These are phyloP conservation scores for Oryza nivara DNA, from an alignment of 176 grass and related monocot genomes.

Conservation along the genomic window DNA sequence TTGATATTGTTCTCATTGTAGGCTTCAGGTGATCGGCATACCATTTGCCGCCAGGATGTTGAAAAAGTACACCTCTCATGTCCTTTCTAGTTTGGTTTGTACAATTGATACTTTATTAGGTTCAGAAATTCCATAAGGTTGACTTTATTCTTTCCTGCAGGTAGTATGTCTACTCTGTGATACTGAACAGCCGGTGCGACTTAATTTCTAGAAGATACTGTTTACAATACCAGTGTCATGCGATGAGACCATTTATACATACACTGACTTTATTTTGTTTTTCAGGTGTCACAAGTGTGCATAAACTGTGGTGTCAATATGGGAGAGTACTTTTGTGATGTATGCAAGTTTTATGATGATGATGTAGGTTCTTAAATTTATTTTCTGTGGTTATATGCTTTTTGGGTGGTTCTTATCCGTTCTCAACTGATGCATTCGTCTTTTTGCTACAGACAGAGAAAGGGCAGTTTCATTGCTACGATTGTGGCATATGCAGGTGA, in stretches of 20 bases:
- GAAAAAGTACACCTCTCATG: constrained; percentile 58
- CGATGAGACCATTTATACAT: constrained; percentile 3
- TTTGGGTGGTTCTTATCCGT: constrained; percentile 17
- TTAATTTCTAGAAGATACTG: constrained; percentile 13
- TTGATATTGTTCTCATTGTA: constrained; percentile 35
- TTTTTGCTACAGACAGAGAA: constrained; percentile 65
- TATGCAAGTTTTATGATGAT: constrained; percentile 99
- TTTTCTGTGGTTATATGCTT: constrained; percentile 17
- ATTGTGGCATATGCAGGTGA: constrained; percentile 98
- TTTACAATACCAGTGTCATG: not conserved
- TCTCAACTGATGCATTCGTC: constrained; percentile 35
- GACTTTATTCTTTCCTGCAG: constrained; percentile 56
- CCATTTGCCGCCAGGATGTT: constrained; percentile 84
- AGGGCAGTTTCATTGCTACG: constrained; percentile 85
- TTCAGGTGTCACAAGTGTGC: constrained; percentile 83
- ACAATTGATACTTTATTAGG: constrained; percentile 27
- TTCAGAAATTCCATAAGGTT: constrained; percentile 38
- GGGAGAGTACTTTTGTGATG: constrained; percentile 91
- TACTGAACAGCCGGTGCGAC: constrained; percentile 70
- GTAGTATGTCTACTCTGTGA: constrained; percentile 88
- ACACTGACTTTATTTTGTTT: constrained; percentile 37
- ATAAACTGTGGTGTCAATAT: constrained; percentile 91
- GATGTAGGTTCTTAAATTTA: constrained; percentile 59
- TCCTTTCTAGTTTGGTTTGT: constrained; percentile 21
- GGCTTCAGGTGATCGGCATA: constrained; percentile 69